Conservation (phyloP, 805 yeast species). For the Wickerhamiella siamensis region DNA sequence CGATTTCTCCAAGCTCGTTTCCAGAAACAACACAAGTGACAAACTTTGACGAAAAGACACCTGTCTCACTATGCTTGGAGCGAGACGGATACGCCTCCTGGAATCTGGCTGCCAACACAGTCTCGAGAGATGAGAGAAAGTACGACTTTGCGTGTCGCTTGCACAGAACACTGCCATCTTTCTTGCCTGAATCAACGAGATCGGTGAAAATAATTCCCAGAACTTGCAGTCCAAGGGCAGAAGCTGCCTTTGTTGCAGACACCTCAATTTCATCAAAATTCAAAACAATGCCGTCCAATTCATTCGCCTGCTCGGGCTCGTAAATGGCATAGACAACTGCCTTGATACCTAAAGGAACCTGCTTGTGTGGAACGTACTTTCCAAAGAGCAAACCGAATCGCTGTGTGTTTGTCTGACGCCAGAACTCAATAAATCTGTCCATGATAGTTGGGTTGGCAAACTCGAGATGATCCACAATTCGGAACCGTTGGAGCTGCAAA, state of each 20-base stretch:
- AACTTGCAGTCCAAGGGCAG: constrained; percentile 46
- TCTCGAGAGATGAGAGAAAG: constrained; percentile 78
- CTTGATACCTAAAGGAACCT: constrained; percentile 84
- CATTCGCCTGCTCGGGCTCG: constrained; percentile 84
- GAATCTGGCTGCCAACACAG: constrained; percentile 64
- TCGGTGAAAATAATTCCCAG: constrained; percentile 87
- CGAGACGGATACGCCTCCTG: constrained; percentile 53
- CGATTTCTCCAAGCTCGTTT: constrained; percentile 77
- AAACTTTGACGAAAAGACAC: constrained; percentile 70
- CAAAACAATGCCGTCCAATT: constrained; percentile 71
- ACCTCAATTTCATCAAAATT: constrained; percentile 25
- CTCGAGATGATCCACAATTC: constrained; percentile 98
- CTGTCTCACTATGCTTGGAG: constrained; percentile 48
- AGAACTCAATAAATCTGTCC: constrained; percentile 72
- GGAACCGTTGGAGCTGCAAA: constrained; percentile 70
- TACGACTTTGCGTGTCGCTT: constrained; percentile 87
- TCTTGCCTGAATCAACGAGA: constrained; percentile 69
- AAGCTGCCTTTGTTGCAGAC: constrained; percentile 33
- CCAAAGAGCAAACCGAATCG: constrained; percentile 81
- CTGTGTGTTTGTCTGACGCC: constrained; percentile 84
- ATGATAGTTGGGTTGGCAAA: constrained; percentile 60
- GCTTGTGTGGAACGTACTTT: constrained; percentile 56
- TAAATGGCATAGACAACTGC: constrained; percentile 88
- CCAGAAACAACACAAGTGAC: constrained; percentile 91
- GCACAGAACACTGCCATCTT: constrained; percentile 80